These are phyloP conservation scores for Cymbidium sinense DNA, from an alignment of 106 monocot genomes.

Conservation along the genomic window DNA sequence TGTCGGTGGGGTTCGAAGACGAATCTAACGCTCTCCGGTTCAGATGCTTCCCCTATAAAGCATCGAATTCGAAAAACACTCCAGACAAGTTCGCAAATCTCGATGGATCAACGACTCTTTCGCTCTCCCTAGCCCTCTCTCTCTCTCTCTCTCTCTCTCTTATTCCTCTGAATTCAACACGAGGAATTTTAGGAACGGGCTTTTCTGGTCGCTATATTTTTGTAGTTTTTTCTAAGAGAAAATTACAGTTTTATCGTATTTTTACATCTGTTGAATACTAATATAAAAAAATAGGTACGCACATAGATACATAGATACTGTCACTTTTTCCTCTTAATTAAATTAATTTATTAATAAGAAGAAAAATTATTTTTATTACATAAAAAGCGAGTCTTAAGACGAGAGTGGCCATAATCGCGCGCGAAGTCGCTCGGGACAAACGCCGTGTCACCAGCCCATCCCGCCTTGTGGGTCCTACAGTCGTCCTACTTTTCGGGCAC, in stretches of 20 bases:
- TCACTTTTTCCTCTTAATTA: background rate
- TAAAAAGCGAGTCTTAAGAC: too few species aligned
- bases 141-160: conserved; percentile 4
- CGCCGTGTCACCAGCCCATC: too few species aligned
- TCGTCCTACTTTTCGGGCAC: too few species aligned
- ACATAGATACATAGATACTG: background rate
- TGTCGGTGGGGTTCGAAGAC: background rate
- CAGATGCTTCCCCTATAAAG: conserved; percentile 3
- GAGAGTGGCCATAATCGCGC: too few species aligned
- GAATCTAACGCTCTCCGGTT: conserved; percentile 8
- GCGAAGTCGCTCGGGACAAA: too few species aligned
- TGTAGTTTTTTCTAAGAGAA: background rate
- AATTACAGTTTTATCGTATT: background rate
- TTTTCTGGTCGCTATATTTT: background rate
- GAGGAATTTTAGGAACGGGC: conserved; percentile 1
- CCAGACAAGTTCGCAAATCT: background rate
- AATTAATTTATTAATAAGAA: background rate
- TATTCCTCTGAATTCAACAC: conserved; percentile 6
- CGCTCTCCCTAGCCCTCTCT: background rate
- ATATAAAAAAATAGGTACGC: background rate
- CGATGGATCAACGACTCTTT: too few species aligned
- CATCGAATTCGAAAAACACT: conserved; percentile 2
- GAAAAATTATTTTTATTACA: too few species aligned
- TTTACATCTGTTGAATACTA: background rate
- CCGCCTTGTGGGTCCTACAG: too few species aligned